These are phyloP conservation scores for Candida endomychidarum DNA, from an alignment of 805 yeast species.

Conservation along the genomic window DNA sequence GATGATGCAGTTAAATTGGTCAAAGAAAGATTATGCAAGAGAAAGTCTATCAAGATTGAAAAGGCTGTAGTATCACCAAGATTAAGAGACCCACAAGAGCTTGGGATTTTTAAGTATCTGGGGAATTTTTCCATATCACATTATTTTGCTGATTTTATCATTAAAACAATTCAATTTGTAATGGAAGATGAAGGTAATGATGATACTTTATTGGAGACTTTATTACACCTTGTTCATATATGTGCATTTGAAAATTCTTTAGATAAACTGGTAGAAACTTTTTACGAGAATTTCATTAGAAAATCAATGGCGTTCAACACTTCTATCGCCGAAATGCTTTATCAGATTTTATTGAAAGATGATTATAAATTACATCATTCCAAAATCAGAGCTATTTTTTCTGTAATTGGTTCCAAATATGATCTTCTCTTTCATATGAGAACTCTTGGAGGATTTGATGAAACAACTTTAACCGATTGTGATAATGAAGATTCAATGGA, in stretches of 20 bases:
- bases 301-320: constrained; percentile 27
- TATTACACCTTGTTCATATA: constrained; percentile 69
- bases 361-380: constrained; percentile 46
- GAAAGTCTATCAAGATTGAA: constrained; percentile 31
- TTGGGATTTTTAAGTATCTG: constrained; percentile 43
- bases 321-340: constrained; percentile 40
- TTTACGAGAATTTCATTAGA: constrained; percentile 29
- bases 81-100: constrained; percentile 27
- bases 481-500: constrained; percentile 19
- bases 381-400: constrained; percentile 57
- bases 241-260: constrained; percentile 36
- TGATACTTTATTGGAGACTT: constrained; percentile 59
- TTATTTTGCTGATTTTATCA: constrained; percentile 54
- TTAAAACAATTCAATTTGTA: constrained; percentile 46
- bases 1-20: constrained; percentile 77
- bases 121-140: constrained; percentile 53
- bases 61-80: constrained; percentile 62
- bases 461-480: constrained; percentile 20
- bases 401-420: constrained; percentile 26
- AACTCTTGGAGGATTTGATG: constrained; percentile 25
- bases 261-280: constrained; percentile 30
- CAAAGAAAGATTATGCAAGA: constrained; percentile 48
- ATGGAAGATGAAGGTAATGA: constrained; percentile 35
- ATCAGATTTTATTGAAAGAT: constrained; percentile 41
- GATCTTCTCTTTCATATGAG: constrained; percentile 20